Base-by-base conservation (phyloP, 2,329 filamentous ascomycete species). In the Parasarocladium wereldwijsianum region DNA sequence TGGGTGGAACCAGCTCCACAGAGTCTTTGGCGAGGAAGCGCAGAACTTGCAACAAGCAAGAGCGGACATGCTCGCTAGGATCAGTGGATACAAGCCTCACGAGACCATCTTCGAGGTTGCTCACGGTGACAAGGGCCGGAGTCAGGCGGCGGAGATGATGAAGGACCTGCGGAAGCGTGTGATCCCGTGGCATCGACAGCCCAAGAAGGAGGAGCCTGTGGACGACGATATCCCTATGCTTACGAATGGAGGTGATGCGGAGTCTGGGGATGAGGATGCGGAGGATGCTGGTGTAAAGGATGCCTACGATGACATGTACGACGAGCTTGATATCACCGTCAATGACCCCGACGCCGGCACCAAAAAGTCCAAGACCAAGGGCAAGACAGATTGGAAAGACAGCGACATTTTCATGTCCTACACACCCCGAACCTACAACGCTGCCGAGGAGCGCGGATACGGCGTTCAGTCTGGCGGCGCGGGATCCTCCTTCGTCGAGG, bases 61-160 rank as follows among this genome's bases (percentile, higher is more conserved):
- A 18, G 74, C 85, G 28, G 75, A 79, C 29, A 93, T 98, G 82
- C 62, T 98, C 17, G 83, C 84, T 18, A 72, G 76, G 34, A 83
- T 98, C 34, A 86, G 83, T 43, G 78, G 79, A 2, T 98, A 90
- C 57, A 73, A 83, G 42, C 90, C 92, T 0, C 66, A 76, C 24
- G 90, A 98, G 54, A 96, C 87, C 0, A 83, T 98, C n/a, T 98
- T 98, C 43, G 90, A 98, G 52, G 76, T 94, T 38, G 80, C 81
- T 6, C 73, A 77, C 41, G 70, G 76, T 36, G 78, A 75, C 22
- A 77, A 80, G 39, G 64, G 61, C 2, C 62, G 61, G 21, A 63
- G 57, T 28, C 74, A 78, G 46, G 76, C 79, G 6, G 78, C 76
- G 3, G 77, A 84, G 36, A 62, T 87, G 18, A 83, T 90, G 71